A percentile compares a stretch with the other conserved stretches of the same genome.
phyloP scores from a whole-genome alignment of 1,139 yeast species.

The Casaregolazyma lundiana region DNA sequence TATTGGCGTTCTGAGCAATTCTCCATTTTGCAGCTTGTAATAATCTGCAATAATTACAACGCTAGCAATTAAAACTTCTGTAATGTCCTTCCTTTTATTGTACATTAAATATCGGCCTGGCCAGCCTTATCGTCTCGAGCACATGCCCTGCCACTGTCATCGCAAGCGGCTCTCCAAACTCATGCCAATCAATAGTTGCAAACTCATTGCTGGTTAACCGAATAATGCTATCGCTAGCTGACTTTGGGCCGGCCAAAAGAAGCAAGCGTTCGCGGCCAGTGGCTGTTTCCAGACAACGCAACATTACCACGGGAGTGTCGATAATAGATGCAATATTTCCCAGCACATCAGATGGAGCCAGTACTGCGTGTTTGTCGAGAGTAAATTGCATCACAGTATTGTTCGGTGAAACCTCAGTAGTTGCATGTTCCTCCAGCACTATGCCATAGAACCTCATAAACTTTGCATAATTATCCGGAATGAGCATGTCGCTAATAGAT shows the following conservation, averaged over 20 bases:
- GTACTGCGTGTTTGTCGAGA: background rate
- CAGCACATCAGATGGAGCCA: background rate
- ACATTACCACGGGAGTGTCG: background rate
- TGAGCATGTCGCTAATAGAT: background rate
- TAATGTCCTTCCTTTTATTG: background rate
- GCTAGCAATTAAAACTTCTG: too few species aligned
- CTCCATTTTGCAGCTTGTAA: too few species aligned
- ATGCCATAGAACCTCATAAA: background rate
- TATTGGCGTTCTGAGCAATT: too few species aligned
- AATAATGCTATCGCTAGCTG: background rate
- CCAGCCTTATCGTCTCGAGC: background rate
- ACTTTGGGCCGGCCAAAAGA: constrained; percentile 4
- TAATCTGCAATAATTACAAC: too few species aligned
- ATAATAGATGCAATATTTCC: background rate
- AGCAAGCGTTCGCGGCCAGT: background rate
- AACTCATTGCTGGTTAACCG: background rate
- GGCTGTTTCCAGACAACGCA: background rate
- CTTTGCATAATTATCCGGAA: background rate
- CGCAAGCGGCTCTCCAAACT: background rate
- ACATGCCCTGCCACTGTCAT: background rate
- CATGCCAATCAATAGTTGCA: background rate
- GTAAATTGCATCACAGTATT: background rate
- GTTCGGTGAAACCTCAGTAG: background rate
- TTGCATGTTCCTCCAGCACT: background rate
- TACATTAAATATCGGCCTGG: background rate